These are phyloP conservation scores for Zarea fungicola DNA, from an alignment of 2,329 filamentous ascomycete genomes.

Conservation along the genomic window DNA sequence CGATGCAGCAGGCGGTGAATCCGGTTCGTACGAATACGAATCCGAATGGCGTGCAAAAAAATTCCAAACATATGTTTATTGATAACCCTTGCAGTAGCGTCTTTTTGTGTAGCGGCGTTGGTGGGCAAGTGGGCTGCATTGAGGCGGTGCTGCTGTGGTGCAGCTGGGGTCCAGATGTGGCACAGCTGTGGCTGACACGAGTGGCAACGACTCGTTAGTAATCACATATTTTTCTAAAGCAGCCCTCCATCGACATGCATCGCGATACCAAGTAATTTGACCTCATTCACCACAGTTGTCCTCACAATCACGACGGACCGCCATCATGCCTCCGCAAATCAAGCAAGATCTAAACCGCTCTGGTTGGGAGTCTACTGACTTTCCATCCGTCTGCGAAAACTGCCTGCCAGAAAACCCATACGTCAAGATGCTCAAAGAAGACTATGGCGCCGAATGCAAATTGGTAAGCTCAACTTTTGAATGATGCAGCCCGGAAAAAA, in stretches of 20 bases:
- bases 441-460: slow-evolving; percentile 84
- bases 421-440: slow-evolving; percentile 98
- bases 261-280: background rate
- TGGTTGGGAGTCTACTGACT: slow-evolving; percentile 92
- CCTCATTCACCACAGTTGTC: background rate
- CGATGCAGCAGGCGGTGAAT: slow-evolving; percentile 14
- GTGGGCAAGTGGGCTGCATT: background rate
- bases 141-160: background rate
- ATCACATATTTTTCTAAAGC: background rate
- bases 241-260: background rate
- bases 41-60: slow-evolving; percentile 3
- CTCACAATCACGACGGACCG: background rate
- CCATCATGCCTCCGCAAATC: slow-evolving; percentile 77
- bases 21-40: no score
- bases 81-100: slow-evolving; percentile 1
- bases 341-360: slow-evolving; percentile 94
- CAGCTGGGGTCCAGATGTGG: background rate
- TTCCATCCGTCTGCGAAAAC: slow-evolving; percentile 83
- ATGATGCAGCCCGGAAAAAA: background rate
- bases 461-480: slow-evolving; percentile 35
- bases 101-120: no score
- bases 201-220: background rate
- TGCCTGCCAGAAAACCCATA: slow-evolving; percentile 96
- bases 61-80: background rate
- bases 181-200: background rate